Conservation (phyloP, 1,284 basidiomycete species). For the Acaromyces ingoldii region DNA sequence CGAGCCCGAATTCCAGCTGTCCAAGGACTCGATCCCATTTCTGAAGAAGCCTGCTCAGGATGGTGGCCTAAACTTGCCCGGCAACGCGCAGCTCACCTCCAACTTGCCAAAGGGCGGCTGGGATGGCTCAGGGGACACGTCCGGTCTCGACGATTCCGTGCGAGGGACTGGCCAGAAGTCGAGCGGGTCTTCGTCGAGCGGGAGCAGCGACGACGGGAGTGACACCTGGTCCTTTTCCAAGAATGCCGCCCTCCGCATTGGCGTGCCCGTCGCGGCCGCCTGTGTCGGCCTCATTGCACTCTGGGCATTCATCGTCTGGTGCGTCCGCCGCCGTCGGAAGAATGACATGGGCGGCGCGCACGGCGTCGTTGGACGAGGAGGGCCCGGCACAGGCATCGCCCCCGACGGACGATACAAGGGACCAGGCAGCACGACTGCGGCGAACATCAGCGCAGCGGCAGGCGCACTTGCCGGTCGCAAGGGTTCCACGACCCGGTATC, state of each 20-base stretch:
- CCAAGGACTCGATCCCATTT: conserved; percentile 15
- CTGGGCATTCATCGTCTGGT: conserved; percentile 1
- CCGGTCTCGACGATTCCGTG: not conserved
- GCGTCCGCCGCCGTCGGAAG: not conserved
- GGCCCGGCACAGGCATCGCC: too few relatives aligned
- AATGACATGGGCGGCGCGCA: not conserved
- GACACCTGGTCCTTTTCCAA: not conserved
- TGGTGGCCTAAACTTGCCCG: conserved; percentile 15
- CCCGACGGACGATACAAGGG: too few relatives aligned
- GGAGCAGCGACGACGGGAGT: not conserved
- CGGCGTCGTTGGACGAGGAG: not conserved
- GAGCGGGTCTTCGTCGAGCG: not conserved
- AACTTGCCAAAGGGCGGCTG: conserved; percentile 10
- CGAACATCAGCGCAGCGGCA: not conserved
- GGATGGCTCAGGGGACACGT: conserved; percentile 15
- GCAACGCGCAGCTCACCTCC: conserved; percentile 1
- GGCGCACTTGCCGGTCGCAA: not conserved
- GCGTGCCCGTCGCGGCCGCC: conserved; percentile 3
- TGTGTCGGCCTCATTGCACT: not conserved
- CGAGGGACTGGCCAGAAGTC: not conserved
- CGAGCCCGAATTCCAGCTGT: conserved; percentile 22
- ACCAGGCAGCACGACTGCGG: not conserved
- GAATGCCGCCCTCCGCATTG: not conserved
- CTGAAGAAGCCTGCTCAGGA: conserved; percentile 14
- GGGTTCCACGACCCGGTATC: not conserved